These are phyloP conservation scores for Schwanniomyces etchellsii DNA, from an alignment of 1,139 yeast genomes.

Conservation along the genomic window DNA sequence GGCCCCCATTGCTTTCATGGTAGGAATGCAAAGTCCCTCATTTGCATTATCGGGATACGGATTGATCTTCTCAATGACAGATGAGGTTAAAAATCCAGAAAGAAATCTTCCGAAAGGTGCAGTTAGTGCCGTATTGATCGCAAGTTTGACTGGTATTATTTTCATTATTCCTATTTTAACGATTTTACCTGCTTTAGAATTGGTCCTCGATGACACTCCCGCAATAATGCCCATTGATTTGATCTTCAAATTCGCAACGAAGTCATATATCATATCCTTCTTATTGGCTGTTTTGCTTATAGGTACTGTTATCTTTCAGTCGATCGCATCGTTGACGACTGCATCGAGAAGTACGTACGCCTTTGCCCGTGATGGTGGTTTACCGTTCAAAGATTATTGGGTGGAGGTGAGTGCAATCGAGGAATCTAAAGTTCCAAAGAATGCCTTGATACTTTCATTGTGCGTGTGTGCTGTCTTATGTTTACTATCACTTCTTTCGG, in stretches of 20 bases:
- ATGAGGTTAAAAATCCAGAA: constrained; percentile 75
- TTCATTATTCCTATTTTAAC: constrained; percentile 68
- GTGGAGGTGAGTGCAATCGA: constrained; percentile 57
- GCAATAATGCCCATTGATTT: constrained; percentile 62
- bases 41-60: constrained; percentile 82
- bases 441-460: constrained; percentile 69
- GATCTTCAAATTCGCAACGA: constrained; percentile 66
- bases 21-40: constrained; percentile 74
- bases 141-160: constrained; percentile 63
- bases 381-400: constrained; percentile 67
- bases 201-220: constrained; percentile 53
- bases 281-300: constrained; percentile 60
- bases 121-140: constrained; percentile 56
- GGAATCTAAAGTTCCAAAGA: constrained; percentile 58
- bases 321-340: constrained; percentile 76
- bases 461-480: constrained; percentile 58
- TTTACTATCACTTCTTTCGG: constrained; percentile 59
- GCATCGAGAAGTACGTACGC: constrained; percentile 86
- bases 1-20: constrained; percentile 55
- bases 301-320: constrained; percentile 71
- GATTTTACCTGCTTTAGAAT: constrained; percentile 60
- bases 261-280: constrained; percentile 61
- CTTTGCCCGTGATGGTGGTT: constrained; percentile 83
- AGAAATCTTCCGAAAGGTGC: constrained; percentile 75
- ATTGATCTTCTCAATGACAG: constrained; percentile 75